Evolutionary conservation across 2,329 filamentous ascomycete species (phyloP), one percentile per base, ranked within the genome.

Genomic region (Thielaviopsis punctulata): DNA sequence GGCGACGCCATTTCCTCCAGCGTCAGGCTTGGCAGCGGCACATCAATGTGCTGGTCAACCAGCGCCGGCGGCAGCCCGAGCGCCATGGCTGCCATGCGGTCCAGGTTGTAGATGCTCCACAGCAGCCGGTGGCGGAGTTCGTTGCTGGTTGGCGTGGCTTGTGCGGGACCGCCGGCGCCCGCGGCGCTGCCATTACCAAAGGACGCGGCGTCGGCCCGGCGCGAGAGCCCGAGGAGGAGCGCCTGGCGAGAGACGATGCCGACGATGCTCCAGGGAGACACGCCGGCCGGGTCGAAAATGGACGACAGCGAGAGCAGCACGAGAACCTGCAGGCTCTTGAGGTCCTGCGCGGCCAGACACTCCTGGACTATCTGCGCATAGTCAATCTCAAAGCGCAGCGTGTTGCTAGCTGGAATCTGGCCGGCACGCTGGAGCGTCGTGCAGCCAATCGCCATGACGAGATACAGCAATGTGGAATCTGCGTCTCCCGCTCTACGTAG

Each of bases 391-490:
- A 68, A 68, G 7, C 36, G 33, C 12, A 43, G 24, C n/a, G 59
- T 58, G 30, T 24, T 22, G 5, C n/a, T n/a, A n/a, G 33, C 19
- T 2, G 66, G 62, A 1, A 69, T 61, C 51, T 70, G 65, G 1
- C 68, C 68, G 2, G 67, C 68, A 1, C 69, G 61, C 55, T 69
- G 64, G n/a, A 71, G 57, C 0, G 68, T 71, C 0, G 68, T 70
- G 50, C 65, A 69, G 0, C 69, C 69, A 25, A 71, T 70, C 21
- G 69, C 68, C 66, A 71, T 70, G 56, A 70, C 62, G 4, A 71
- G 64, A 27, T 63, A 62, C 13, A 60, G 53, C 15, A 49, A 21
- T 15, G 45, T 52, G 22, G 63, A 62, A 2, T 62, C 57, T 2
- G 60, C 30, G 18, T 50, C 48, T 12, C 48, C 36, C 7, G 48